phyloP scores from a whole-genome alignment of 768 basidiomycete species.

The Crepidotus variabilis region DNA sequence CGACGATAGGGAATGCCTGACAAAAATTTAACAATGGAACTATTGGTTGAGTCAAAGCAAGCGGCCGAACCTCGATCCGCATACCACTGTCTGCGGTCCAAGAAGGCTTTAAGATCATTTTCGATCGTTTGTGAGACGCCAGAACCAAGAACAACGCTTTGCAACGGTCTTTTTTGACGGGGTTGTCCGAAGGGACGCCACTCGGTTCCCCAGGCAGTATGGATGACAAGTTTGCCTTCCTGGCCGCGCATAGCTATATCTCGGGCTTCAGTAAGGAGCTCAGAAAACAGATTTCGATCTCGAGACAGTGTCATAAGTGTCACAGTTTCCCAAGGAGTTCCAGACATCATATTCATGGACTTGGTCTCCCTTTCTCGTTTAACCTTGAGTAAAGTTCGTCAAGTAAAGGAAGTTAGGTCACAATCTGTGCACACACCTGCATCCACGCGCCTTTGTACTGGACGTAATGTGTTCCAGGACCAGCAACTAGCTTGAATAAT shows the following conservation, averaged over 20 bases:
- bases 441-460: slow-evolving; percentile 92
- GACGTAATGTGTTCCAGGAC: slow-evolving; percentile 92
- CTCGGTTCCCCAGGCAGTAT: slow-evolving; percentile 95
- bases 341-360: slow-evolving; percentile 87
- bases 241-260: slow-evolving; percentile 81
- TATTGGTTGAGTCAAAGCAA: neutral
- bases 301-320: slow-evolving; percentile 89
- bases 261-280: slow-evolving; percentile 83
- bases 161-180: slow-evolving; percentile 76
- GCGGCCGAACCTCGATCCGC: slow-evolving; percentile 78
- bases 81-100: slow-evolving; percentile 88
- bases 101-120: slow-evolving; percentile 75
- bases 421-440: slow-evolving; percentile 53
- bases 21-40: slow-evolving; percentile 6
- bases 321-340: slow-evolving; percentile 96
- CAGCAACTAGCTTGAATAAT: slow-evolving; percentile 91
- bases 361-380: slow-evolving; percentile 93
- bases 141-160: slow-evolving; percentile 82
- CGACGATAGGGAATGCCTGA: slow-evolving; percentile 95
- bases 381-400: slow-evolving; percentile 48
- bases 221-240: slow-evolving; percentile 93
- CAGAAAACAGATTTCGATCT: slow-evolving; percentile 77
- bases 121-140: slow-evolving; percentile 87
- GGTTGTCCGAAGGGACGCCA: slow-evolving; percentile 97
- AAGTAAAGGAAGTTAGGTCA: neutral